These are phyloP conservation scores for Bauhinia variegata DNA, from an alignment of 306 rosid genomes.

Conservation along the genomic window DNA sequence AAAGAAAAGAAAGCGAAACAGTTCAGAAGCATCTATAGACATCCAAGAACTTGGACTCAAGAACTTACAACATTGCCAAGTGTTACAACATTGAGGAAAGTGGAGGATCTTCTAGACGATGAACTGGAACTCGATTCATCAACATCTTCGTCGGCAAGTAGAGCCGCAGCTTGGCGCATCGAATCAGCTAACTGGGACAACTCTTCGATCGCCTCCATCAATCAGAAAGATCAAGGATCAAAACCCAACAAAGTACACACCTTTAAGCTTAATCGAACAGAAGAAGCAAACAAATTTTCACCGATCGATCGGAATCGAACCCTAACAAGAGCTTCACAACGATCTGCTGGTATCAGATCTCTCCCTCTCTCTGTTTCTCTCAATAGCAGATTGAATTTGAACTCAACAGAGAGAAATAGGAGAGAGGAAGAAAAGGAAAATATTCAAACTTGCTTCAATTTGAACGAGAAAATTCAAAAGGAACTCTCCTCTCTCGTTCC, in stretches of 20 bases:
- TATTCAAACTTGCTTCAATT: neutral
- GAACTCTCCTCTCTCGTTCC: neutral
- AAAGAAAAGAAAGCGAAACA: neutral
- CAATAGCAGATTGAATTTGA: conserved; percentile 14
- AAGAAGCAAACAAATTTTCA: neutral
- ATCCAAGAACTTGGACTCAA: neutral
- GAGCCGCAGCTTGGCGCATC: conserved; percentile 86
- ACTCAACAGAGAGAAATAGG: neutral
- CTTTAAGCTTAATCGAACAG: conserved; percentile 8
- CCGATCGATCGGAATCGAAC: conserved; percentile 54
- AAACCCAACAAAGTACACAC: neutral
- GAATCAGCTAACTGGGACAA: conserved; percentile 79
- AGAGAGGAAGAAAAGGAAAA: neutral
- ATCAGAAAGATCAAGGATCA: conserved; percentile 47
- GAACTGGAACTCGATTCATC: conserved; percentile 61
- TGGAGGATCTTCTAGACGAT: conserved; percentile 67
- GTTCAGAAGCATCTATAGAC: neutral
- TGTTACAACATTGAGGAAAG: conserved; percentile 90
- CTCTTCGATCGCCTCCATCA: conserved; percentile 98
- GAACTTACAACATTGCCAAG: conserved; percentile 92
- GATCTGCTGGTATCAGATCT: conserved; percentile 47
- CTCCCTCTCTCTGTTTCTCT: conserved; percentile 39
- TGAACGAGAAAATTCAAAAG: conserved; percentile 40
- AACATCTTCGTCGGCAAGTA: conserved; percentile 92
- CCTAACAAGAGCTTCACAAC: conserved; percentile 35